Base-by-base conservation (phyloP, 2,329 filamentous ascomycete genomes). In the Kalaharituber pfeilii region DNA sequence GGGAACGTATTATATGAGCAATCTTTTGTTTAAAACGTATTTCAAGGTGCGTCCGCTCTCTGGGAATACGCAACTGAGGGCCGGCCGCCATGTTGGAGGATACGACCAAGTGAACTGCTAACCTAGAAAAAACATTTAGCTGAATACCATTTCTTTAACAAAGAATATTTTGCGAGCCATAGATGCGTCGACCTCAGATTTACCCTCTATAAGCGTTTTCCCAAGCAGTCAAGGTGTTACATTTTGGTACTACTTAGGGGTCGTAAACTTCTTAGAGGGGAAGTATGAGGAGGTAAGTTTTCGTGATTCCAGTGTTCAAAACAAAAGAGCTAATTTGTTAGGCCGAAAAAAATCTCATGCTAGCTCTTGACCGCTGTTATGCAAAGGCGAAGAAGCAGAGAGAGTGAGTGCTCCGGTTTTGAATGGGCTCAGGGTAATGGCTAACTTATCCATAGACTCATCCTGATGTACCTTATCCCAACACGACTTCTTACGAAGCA, bases 1-100 rank as follows among this genome's bases (percentile, higher is more conserved):
- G 91, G 93, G 86, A 5, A 84, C 94, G 49, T 98, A 98, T 71
- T 88, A 87, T 67, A 82, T 89, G 60, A 86, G 88, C 65, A 96
- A 94, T 66, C 76, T 98, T 6, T 74, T 95, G 13, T 98, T 98
- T 78, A 96, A 96, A 70, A 96, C 88, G 1, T 95, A 96, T 68
- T 98, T 98, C 73, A 93, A 86, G 70, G 75, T 74, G 67, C 36
- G 51, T 18, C n/a, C n/a, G n/a, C n/a, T n/a, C n/a, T n/a, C n/a
- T n/a, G n/a, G n/a, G n/a, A n/a, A n/a, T n/a, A n/a, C n/a, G n/a
- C n/a, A n/a, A n/a, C n/a, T n/a, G n/a, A n/a, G n/a, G n/a, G n/a
- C n/a, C n/a, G n/a, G n/a, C n/a, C n/a, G n/a, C n/a, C n/a, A n/a
- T n/a, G n/a, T n/a, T n/a, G n/a, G n/a, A n/a, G n/a, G n/a, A n/a